Conservation (phyloP, 805 yeast genomes). For the Myxozyma geophila region DNA sequence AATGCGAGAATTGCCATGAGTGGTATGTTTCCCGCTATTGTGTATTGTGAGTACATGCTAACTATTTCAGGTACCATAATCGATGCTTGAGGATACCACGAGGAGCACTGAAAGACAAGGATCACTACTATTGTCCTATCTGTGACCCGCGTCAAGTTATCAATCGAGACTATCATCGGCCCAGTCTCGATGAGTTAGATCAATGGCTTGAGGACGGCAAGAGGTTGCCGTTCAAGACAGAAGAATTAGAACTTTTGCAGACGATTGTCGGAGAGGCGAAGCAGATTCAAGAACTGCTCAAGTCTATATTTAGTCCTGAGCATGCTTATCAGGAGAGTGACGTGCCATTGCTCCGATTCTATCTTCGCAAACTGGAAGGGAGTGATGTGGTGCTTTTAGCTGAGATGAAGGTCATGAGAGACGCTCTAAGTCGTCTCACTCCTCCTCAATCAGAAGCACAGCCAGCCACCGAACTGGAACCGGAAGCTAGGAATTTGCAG, state of each 20-base stretch:
- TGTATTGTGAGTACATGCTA: not conserved
- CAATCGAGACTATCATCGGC: constrained; percentile 46
- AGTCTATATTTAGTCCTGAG: not conserved
- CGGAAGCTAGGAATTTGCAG: not conserved
- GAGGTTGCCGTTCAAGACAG: constrained; percentile 45
- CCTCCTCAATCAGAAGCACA: not conserved
- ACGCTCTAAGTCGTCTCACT: not conserved
- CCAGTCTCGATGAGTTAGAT: constrained; percentile 46
- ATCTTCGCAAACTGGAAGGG: constrained; percentile 56
- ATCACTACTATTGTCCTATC: constrained; percentile 58
- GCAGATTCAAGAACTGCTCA: not conserved
- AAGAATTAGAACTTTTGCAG: constrained; percentile 41
- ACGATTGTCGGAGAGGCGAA: constrained; percentile 30
- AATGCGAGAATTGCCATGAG: constrained; percentile 85
- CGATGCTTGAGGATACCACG: constrained; percentile 63
- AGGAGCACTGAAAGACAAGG: constrained; percentile 43
- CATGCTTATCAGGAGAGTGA: constrained; percentile 9
- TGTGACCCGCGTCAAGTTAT: constrained; percentile 49
- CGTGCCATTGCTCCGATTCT: constrained; percentile 47
- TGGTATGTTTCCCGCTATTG: constrained; percentile 61
- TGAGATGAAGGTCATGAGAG: not conserved
- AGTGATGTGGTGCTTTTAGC: constrained; percentile 44
- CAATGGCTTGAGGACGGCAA: constrained; percentile 42
- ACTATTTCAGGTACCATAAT: constrained; percentile 58
- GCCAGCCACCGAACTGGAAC: not conserved